Evolutionary conservation across 2,329 filamentous ascomycete species (phyloP).

Genomic region (Fusarium agapanthi): DNA sequence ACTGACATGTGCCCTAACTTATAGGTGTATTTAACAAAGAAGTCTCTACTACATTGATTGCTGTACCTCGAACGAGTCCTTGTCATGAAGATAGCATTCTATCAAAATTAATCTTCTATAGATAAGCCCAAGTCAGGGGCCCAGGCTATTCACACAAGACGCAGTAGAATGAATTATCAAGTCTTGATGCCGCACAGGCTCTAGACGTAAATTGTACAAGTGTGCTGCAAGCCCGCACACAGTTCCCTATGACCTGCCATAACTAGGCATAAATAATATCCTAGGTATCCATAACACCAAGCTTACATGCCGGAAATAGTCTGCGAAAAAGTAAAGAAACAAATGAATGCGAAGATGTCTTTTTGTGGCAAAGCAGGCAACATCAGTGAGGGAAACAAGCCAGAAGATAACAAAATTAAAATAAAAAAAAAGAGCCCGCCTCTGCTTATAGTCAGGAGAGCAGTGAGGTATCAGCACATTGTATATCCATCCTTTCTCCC

Average conservation of each 20-base stretch:
- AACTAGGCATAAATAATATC: constrained; percentile 34
- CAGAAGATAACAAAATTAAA: constrained; percentile 1
- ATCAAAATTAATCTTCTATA: neutral
- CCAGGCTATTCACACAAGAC: neutral
- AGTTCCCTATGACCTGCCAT: constrained; percentile 17
- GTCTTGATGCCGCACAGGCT: constrained; percentile 5
- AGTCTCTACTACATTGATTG: neutral
- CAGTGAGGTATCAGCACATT: constrained; percentile 39
- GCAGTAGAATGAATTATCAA: neutral
- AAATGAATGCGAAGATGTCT: constrained; percentile 6
- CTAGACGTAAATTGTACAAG: constrained; percentile 33
- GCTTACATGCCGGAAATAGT: constrained; percentile 37
- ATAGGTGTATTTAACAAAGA: too few relatives aligned
- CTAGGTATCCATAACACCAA: constrained; percentile 50
- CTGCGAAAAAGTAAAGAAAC: constrained; percentile 16
- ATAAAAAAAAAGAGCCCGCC: constrained; percentile 9
- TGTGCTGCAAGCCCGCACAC: constrained; percentile 10
- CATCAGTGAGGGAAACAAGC: neutral
- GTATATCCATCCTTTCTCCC: constrained; percentile 17
- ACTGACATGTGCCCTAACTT: neutral
- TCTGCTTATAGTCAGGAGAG: constrained; percentile 11
- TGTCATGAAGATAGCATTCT: neutral
- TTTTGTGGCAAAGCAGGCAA: neutral
- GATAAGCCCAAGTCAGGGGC: neutral
- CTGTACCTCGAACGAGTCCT: neutral